A percentile compares a stretch with the other conserved stretches of the same genome.
Conservation (phyloP, 192 early-diverging fungal genomes). For the Podila epicladia region DNA sequence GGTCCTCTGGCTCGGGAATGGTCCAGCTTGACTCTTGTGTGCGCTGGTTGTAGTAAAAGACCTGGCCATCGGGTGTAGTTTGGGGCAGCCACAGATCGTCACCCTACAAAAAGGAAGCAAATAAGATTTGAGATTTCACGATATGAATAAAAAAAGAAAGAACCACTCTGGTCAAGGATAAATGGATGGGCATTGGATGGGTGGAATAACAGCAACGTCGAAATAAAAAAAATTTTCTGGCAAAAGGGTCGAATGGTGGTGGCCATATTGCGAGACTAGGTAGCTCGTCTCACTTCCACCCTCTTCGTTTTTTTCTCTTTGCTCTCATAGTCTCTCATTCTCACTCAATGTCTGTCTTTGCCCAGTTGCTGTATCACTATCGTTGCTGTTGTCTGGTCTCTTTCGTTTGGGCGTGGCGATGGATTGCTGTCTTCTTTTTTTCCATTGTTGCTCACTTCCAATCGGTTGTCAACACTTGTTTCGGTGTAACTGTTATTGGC, state of each 20-base stretch:
- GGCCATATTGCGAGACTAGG: no score
- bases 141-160: conserved; percentile 1
- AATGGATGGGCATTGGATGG: no score
- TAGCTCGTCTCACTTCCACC: not conserved
- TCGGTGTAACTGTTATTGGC: not conserved
- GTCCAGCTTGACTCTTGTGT: conserved; percentile 59
- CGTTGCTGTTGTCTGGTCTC: not conserved
- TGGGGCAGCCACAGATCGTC: conserved; percentile 57
- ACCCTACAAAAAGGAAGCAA: conserved; percentile 16
- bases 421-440: no score
- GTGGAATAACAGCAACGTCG: no score
- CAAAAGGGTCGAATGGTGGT: no score
- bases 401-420: not conserved
- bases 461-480: no score
- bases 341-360: not conserved
- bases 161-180: not conserved
- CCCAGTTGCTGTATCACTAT: not conserved
- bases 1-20: conserved; percentile 49
- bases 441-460: no score
- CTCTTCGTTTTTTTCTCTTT: not conserved
- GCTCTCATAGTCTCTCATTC: not conserved
- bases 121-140: not conserved
- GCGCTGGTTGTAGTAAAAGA: conserved; percentile 58
- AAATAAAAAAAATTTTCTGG: no score
- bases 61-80: conserved; percentile 56